phyloP scores from a whole-genome alignment of 306 rosid genomes.

The Elaeagnus macrophylla region DNA sequence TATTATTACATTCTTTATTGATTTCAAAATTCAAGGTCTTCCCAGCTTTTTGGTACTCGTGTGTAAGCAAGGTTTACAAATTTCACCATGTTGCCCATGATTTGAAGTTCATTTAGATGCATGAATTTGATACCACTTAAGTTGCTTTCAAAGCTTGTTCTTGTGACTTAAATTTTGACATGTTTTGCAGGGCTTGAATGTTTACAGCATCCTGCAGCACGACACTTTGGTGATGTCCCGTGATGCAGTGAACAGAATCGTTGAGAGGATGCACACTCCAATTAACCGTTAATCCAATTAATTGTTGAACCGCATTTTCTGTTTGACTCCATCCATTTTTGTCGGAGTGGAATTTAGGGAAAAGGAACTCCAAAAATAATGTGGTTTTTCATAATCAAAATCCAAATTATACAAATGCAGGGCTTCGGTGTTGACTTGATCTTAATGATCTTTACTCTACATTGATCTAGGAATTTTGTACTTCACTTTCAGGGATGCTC shows the following conservation, averaged over 20 bases:
- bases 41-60: no score
- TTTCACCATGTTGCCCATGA: background rate
- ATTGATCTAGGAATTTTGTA: no score
- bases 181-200: constrained; percentile 81
- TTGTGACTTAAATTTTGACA: constrained; percentile 4
- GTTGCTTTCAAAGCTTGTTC: background rate
- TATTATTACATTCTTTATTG: no score
- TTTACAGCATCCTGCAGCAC: constrained; percentile 78
- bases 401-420: no score
- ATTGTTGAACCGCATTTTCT: background rate
- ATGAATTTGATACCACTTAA: background rate
- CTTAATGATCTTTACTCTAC: no score
- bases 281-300: constrained; percentile 50
- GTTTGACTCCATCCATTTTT: background rate
- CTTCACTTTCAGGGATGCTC: no score
- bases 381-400: no score
- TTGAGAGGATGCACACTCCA: constrained; percentile 85
- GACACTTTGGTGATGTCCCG: constrained; percentile 88
- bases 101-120: background rate
- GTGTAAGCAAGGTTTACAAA: background rate
- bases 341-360: no score
- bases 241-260: constrained; percentile 70
- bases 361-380: no score
- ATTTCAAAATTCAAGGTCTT: no score
- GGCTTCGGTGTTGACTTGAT: no score